Percentiles rank a stretch among this genome's conserved stretches.
phyloP scores from a whole-genome alignment of 2,329 filamentous ascomycete genomes.

The Aspergillaceae sp. region DNA sequence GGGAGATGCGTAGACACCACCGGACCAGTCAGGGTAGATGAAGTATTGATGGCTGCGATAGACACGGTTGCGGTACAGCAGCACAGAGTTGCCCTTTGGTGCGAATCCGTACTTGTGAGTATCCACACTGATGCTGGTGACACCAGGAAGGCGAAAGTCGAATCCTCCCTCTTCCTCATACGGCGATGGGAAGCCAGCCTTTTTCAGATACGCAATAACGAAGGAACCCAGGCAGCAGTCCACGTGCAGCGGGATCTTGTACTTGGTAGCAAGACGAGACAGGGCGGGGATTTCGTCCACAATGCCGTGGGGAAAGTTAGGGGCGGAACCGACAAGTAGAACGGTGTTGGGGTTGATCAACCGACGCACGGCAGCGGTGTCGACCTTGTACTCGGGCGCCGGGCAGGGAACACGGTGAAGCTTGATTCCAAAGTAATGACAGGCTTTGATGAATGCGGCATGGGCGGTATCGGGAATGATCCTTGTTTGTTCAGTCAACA shows the following conservation, averaged over 20 bases:
- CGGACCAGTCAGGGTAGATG: constrained; percentile 87
- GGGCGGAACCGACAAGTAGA: constrained; percentile 84
- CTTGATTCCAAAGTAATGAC: constrained; percentile 94
- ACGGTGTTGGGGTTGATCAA: constrained; percentile 92
- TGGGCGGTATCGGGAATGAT: constrained; percentile 92
- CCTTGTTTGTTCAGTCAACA: constrained; percentile 39
- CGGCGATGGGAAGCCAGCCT: constrained; percentile 66
- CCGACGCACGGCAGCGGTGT: constrained; percentile 66
- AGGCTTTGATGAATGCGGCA: constrained; percentile 92
- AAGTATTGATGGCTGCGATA: constrained; percentile 93
- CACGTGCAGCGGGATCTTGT: constrained; percentile 81
- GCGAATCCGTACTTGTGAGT: constrained; percentile 99
- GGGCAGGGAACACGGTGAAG: constrained; percentile 81
- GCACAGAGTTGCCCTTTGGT: constrained; percentile 90
- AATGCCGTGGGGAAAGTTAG: constrained; percentile 97
- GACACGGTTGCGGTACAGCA: constrained; percentile 74
- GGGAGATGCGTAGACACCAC: constrained; percentile 90
- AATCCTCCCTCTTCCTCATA: constrained; percentile 66
- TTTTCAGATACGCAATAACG: constrained; percentile 81
- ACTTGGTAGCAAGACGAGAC: constrained; percentile 70
- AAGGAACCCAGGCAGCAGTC: constrained; percentile 98
- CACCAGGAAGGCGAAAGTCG: constrained; percentile 88
- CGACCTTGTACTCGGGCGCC: constrained; percentile 74
- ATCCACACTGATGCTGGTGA: constrained; percentile 91
- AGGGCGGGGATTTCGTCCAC: constrained; percentile 88